These are phyloP conservation scores for Syzygium jambos DNA, from an alignment of 345 rosid species.

Conservation along the genomic window DNA sequence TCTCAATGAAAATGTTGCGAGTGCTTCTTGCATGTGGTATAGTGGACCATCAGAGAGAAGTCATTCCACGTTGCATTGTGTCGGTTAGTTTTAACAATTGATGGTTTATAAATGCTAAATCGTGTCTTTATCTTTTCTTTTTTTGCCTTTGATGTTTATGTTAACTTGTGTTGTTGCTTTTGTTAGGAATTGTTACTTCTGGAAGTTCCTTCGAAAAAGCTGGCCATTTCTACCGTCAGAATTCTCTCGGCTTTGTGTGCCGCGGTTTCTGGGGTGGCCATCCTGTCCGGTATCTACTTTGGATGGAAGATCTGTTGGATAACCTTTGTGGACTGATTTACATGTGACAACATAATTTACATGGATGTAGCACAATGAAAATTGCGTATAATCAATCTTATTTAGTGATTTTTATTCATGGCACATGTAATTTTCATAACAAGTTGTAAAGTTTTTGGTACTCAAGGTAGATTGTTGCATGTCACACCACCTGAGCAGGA, in stretches of 20 bases:
- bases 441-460: not conserved
- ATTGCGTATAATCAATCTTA: not conserved
- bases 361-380: not conserved
- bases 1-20: not conserved
- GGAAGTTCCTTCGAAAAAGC: too few species aligned
- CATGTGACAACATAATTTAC: not conserved
- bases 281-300: too few species aligned
- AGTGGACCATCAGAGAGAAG: not conserved
- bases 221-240: too few species aligned
- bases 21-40: not conserved
- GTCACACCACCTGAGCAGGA: not conserved
- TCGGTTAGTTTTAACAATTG: not conserved
- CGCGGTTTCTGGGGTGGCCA: conserved; percentile 27
- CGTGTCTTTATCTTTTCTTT: conserved; percentile 34
- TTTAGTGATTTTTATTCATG: not conserved
- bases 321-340: not conserved
- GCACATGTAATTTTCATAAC: not conserved
- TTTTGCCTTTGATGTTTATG: not conserved
- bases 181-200: conserved; percentile 20
- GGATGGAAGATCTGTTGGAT: not conserved
- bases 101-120: conserved; percentile 64
- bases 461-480: not conserved
- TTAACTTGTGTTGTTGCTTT: not conserved
- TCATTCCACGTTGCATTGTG: not conserved
- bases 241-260: too few species aligned